Conservation (phyloP, 768 basidiomycete species). For the Tulasnella sp. region DNA sequence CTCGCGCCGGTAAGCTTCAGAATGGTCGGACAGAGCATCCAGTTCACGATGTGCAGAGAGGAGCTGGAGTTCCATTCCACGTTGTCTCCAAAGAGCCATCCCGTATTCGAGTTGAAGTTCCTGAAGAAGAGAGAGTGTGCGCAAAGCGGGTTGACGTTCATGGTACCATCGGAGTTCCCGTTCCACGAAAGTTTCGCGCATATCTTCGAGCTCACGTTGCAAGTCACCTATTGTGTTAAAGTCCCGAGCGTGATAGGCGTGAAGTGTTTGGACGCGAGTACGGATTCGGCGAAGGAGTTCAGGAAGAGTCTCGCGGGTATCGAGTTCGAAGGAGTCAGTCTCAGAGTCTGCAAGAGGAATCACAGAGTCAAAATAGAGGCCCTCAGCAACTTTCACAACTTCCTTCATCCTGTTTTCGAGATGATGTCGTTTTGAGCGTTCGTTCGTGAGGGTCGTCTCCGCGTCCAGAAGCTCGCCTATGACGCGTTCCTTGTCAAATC, state of each 20-base stretch:
- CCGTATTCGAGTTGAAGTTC: conserved; percentile 4
- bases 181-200: conserved; percentile 3
- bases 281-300: neutral
- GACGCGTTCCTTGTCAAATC: neutral
- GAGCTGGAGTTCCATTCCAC: neutral
- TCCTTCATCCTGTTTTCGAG: neutral
- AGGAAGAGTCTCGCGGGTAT: neutral
- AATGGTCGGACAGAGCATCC: neutral
- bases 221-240: neutral
- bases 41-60: conserved; percentile 7
- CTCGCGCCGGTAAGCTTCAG: neutral
- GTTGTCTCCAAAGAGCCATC: neutral
- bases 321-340: neutral
- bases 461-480: neutral
- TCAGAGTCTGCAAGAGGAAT: neutral
- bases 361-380: neutral
- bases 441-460: neutral
- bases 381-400: neutral
- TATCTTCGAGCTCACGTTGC: neutral
- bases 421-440: neutral
- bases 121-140: neutral
- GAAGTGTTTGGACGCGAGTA: neutral
- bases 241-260: neutral
- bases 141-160: neutral
- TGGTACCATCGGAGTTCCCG: conserved; percentile 1